These are phyloP conservation scores for Parathielavia hyrcaniae DNA, from an alignment of 495 filamentous ascomycete genomes.

Conservation along the genomic window DNA sequence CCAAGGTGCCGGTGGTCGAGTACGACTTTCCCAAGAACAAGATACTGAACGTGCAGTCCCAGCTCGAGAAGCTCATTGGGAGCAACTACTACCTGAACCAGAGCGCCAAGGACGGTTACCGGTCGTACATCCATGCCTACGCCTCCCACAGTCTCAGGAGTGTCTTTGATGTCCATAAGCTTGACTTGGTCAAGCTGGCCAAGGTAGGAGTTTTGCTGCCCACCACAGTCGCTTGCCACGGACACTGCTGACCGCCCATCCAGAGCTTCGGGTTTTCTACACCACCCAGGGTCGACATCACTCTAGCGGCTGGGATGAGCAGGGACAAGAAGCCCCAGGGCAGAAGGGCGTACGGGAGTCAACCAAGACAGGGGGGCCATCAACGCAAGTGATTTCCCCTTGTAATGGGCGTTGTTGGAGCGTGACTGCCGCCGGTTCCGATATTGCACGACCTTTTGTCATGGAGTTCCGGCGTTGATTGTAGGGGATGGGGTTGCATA, in stretches of 20 bases:
- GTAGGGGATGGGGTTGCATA: slow-evolving; percentile 8
- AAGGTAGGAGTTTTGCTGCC: slow-evolving; percentile 40
- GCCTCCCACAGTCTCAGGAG: slow-evolving; percentile 83
- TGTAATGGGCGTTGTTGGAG: background rate
- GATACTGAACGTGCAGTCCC: slow-evolving; percentile 89
- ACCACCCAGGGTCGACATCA: slow-evolving; percentile 88
- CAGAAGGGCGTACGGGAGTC: slow-evolving; percentile 72
- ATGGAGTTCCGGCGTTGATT: slow-evolving; percentile 17
- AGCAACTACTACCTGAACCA: slow-evolving; percentile 97
- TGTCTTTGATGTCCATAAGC: slow-evolving; percentile 87
- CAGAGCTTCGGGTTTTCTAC: slow-evolving; percentile 77
- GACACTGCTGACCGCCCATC: slow-evolving; percentile 1
- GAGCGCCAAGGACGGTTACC: slow-evolving; percentile 60
- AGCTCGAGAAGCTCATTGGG: slow-evolving; percentile 86
- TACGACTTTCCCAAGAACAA: slow-evolving; percentile 91
- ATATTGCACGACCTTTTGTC: background rate
- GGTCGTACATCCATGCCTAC: slow-evolving; percentile 89
- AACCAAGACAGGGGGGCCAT: slow-evolving; percentile 38
- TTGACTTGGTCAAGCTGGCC: slow-evolving; percentile 88
- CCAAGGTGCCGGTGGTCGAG: slow-evolving; percentile 87
- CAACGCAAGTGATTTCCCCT: background rate
- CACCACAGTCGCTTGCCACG: background rate
- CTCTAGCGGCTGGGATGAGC: slow-evolving; percentile 77
- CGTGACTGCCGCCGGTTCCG: slow-evolving; percentile 1
- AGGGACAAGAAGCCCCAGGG: slow-evolving; percentile 76